Base-by-base conservation (phyloP, 2,329 filamentous ascomycete species). In the Botryosphaeria dothidea region DNA sequence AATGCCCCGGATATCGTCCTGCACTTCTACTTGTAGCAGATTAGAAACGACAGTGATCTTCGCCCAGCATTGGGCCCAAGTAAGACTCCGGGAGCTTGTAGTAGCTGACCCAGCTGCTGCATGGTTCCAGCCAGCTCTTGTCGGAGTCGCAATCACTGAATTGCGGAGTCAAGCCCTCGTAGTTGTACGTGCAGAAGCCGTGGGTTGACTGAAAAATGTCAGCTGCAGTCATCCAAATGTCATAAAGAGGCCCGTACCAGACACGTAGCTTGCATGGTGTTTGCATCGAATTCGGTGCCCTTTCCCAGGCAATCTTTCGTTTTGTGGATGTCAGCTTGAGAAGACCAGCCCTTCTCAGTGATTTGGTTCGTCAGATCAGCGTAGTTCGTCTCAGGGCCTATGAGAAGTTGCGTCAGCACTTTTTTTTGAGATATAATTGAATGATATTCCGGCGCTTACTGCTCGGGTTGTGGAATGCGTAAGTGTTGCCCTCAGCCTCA, bases 171-270 rank as follows among this genome's bases (percentile, higher is more conserved):
- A 29, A n/a, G 17, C 19, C 23, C 21, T 13, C 34, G 31, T 56
- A 56, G 29, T 56, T 56, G 51, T 56, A 56, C 9, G 51, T 56
- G 31, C 51, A 56, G 51, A 56, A 56, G 4, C 51, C 51, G n/a
- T 38, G 31, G n/a, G 51, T 56, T 5, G 51, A 56, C 51, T 56
- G 13, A 25, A 34, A 19, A n/a, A 29, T 15, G 31, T 56, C 13
- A 56, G 51, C 11, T 21, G 21, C 4, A 15, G 9, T 25, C 19
- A 11, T 9, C 4, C 13, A 31, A 38, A 9, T n/a, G 6, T 17
- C 5, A 3, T 8, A 9, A 15, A 17, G n/a, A 5, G 11, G 4
- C 11, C 17, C 38, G 17, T 56, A 56, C 51, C 51, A 56, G 23
- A 31, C 51, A 56, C 3, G 31, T 56, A 1, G 51, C 51, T 15